Evolutionary conservation across 2,329 filamentous ascomycete genomes (phyloP), one percentile per base, ranked within the genome.

Genomic region (Sporothrix dimorphospora): DNA sequence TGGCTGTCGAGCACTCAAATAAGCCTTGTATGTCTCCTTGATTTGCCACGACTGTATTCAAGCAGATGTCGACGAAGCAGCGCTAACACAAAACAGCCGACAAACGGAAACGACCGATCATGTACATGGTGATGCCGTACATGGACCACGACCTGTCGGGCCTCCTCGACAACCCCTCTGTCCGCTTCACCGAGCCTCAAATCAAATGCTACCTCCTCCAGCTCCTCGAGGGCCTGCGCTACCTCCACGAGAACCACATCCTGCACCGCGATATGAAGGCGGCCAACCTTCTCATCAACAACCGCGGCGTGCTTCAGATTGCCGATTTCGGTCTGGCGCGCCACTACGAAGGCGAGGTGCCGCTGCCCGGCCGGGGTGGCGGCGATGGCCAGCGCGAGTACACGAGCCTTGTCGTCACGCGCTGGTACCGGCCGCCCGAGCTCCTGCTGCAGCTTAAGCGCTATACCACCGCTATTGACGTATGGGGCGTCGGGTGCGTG

Each of bases 61-160:
- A 2, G 9, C 8, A n/a, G 16, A 19, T 19, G 19, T 8, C 45
- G 19, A 30, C n/a, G n/a, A 8, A 24, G 3, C 30, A 4, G 1
- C 47, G 4, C 74, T 75, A 21, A 74, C 71, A 53, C 21, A 42
- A n/a, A n/a, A 68, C 77, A 91, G 89, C 88, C 77, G 92, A 95
- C 79, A 93, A 93, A 81, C 88, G 91, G 76, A 94, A 93, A 81
- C 89, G 91, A 73, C 91, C 91, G 3, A 94, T 94, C 77, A 94
- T 99, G 86, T 98, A 98, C 83, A 99, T 99, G 96, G 95, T 97
- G 69, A 98, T 91, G 59, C 96, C 95, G 7, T 99, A 99, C 81
- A 98, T 98, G 94, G 94, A 98, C 77, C 96, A 99, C 82, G 96
- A 99, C 82, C 87, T 99, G n/a, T 97, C 95, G 9, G 96, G 96